A percentile compares a stretch with the other conserved stretches of the same genome.
Evolutionary conservation across 306 rosid species (phyloP).

Genomic region (Rosa multiflora): DNA sequence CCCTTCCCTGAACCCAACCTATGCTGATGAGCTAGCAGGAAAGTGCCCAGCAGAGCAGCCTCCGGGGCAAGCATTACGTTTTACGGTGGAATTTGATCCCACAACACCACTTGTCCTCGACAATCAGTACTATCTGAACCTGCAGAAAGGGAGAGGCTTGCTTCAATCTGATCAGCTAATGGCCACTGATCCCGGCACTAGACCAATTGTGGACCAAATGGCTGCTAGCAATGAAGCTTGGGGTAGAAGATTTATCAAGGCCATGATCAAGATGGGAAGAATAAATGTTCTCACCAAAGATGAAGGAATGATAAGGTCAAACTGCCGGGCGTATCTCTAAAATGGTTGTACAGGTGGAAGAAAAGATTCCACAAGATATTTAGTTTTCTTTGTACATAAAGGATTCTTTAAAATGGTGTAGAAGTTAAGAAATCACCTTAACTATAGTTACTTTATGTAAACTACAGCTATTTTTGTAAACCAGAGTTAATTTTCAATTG

Average conservation of each 20-base stretch:
- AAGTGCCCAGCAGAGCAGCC: conserved; percentile 24
- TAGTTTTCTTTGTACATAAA: too few species aligned
- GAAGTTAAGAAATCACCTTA: too few species aligned
- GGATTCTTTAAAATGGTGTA: too few species aligned
- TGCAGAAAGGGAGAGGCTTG: conserved; percentile 33
- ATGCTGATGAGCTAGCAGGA: conserved; percentile 11
- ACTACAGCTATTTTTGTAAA: too few species aligned
- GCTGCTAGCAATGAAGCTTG: conserved; percentile 27
- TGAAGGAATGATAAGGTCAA: conserved; percentile 53
- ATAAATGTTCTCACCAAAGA: conserved; percentile 41
- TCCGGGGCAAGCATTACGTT: not conserved
- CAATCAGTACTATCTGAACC: conserved; percentile 36
- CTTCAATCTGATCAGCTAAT: conserved; percentile 43
- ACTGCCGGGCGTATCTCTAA: conserved; percentile 45
- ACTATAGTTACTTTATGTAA: too few species aligned
- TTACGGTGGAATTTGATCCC: conserved; percentile 37
- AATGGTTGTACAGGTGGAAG: too few species aligned
- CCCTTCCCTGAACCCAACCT: conserved; percentile 12
- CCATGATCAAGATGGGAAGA: conserved; percentile 32
- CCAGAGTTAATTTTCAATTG: too few species aligned
- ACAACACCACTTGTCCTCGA: conserved; percentile 50
- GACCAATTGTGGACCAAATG: conserved; percentile 24
- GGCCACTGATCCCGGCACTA: conserved; percentile 37
- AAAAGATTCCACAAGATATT: too few species aligned
- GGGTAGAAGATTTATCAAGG: conserved; percentile 24